phyloP scores from a whole-genome alignment of 805 yeast genomes.

The Candida verbasci region DNA sequence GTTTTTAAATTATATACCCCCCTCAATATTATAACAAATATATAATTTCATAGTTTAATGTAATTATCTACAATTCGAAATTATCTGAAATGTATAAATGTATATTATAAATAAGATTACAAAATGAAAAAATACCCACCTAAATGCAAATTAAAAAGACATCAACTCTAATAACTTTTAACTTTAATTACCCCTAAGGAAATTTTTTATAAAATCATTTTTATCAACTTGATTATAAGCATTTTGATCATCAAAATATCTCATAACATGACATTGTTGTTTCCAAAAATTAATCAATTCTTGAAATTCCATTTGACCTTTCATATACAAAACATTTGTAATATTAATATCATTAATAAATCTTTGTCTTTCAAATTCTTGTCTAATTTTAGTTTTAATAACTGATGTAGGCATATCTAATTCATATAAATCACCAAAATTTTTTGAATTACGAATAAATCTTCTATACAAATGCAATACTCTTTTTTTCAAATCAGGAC shows the following conservation, averaged over 20 bases:
- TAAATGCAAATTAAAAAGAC: background rate
- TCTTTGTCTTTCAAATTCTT: constrained; percentile 83
- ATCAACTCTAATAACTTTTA: too few species aligned
- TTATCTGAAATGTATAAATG: too few species aligned
- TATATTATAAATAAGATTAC: constrained; percentile 1
- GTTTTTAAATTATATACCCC: constrained; percentile 6
- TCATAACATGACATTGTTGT: constrained; percentile 79
- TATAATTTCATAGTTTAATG: constrained; percentile 4
- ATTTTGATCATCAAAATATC: constrained; percentile 69
- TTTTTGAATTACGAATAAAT: constrained; percentile 59
- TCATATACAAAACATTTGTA: constrained; percentile 65
- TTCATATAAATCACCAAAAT: constrained; percentile 60
- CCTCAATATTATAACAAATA: too few species aligned
- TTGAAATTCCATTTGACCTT: constrained; percentile 90
- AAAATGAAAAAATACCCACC: background rate
- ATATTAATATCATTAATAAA: constrained; percentile 64
- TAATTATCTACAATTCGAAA: too few species aligned
- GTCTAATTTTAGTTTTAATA: constrained; percentile 80
- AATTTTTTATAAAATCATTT: constrained; percentile 66
- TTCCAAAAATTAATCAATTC: constrained; percentile 88
- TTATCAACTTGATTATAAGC: constrained; percentile 51
- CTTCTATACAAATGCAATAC: constrained; percentile 70
- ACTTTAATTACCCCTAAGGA: constrained; percentile 58
- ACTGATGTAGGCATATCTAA: constrained; percentile 73
- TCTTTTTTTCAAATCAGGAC: constrained; percentile 57